phyloP scores from a whole-genome alignment of 306 rosid species.

The Pachyrhizus erosus region DNA sequence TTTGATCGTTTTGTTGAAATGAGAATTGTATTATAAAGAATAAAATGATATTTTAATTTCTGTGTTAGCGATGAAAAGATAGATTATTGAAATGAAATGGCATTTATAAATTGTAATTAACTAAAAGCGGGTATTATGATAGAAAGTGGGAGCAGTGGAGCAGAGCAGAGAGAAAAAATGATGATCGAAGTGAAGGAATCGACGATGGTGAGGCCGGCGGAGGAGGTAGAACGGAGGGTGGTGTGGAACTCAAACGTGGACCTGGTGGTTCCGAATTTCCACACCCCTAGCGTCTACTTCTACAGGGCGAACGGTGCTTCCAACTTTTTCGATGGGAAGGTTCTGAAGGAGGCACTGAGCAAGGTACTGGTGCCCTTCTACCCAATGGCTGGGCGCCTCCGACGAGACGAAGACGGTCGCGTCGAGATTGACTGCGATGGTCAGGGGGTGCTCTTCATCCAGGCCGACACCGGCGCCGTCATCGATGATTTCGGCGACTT shows the following conservation, averaged over 20 bases:
- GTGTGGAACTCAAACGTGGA: constrained; percentile 89
- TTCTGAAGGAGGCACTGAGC: constrained; percentile 67
- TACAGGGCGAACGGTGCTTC: constrained; percentile 55
- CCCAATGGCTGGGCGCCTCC: constrained; percentile 82
- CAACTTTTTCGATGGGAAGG: constrained; percentile 60
- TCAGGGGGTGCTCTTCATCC: constrained; percentile 77
- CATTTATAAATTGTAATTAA: no score
- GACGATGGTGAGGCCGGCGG: constrained; percentile 74
- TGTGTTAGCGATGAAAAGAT: no score
- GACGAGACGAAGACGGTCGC: constrained; percentile 76
- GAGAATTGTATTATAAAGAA: no score
- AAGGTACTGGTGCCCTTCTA: constrained; percentile 77
- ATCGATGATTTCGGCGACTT: constrained; percentile 86
- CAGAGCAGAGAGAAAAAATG: constrained; percentile 41
- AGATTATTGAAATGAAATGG: no score
- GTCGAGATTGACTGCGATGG: constrained; percentile 78
- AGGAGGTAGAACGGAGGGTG: constrained; percentile 48
- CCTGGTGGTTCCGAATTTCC: constrained; percentile 68
- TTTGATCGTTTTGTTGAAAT: no score
- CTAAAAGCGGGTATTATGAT: no score
- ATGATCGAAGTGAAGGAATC: constrained; percentile 60
- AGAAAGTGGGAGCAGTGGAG: not conserved
- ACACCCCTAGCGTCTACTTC: constrained; percentile 84
- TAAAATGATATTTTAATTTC: no score
- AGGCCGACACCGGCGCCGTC: constrained; percentile 58